A percentile compares a stretch with the other conserved stretches of the same genome.
phyloP scores from a whole-genome alignment of 2,329 filamentous ascomycete species.

The Colletotrichum trifolii region DNA sequence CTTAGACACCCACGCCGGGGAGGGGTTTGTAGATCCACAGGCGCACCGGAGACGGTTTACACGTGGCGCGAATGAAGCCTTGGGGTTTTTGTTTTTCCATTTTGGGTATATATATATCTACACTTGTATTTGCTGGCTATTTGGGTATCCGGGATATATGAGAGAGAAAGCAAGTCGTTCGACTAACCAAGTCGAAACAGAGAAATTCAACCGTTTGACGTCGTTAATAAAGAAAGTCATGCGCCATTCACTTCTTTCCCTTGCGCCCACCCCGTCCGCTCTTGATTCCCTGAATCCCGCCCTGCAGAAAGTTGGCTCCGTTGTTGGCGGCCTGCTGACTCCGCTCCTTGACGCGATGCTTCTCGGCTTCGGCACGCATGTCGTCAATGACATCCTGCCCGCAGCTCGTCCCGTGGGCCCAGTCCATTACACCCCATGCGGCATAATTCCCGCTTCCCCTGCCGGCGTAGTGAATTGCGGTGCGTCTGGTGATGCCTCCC shows the following conservation, averaged over 20 bases:
- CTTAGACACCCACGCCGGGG: conserved; percentile 4
- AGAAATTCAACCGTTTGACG: neutral
- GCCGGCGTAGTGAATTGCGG: conserved; percentile 65
- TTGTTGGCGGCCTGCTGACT: conserved; percentile 47
- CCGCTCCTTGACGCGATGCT: conserved; percentile 61
- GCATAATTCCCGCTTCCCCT: conserved; percentile 70
- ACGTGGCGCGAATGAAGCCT: neutral
- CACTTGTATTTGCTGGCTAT: conserved; percentile 20
- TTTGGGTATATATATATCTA: conserved; percentile 12
- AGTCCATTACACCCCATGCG: conserved; percentile 72
- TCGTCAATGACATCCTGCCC: conserved; percentile 65
- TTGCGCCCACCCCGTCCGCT: conserved; percentile 39
- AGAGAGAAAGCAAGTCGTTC: conserved; percentile 22
- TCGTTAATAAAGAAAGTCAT: neutral
- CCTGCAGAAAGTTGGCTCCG: conserved; percentile 47
- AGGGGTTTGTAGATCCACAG: conserved; percentile 12
- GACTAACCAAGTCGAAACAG: neutral
- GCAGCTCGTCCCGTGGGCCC: conserved; percentile 66
- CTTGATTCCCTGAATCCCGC: conserved; percentile 40
- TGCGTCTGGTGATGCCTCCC: conserved; percentile 60
- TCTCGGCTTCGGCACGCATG: conserved; percentile 65
- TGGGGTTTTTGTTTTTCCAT: neutral
- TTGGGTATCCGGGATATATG: conserved; percentile 22
- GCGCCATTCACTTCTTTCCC: conserved; percentile 36
- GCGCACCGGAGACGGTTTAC: neutral